A percentile compares a stretch with the other conserved stretches of the same genome.
Conservation (phyloP, 2,329 filamentous ascomycete genomes). For the Cryphonectria naterciae region DNA sequence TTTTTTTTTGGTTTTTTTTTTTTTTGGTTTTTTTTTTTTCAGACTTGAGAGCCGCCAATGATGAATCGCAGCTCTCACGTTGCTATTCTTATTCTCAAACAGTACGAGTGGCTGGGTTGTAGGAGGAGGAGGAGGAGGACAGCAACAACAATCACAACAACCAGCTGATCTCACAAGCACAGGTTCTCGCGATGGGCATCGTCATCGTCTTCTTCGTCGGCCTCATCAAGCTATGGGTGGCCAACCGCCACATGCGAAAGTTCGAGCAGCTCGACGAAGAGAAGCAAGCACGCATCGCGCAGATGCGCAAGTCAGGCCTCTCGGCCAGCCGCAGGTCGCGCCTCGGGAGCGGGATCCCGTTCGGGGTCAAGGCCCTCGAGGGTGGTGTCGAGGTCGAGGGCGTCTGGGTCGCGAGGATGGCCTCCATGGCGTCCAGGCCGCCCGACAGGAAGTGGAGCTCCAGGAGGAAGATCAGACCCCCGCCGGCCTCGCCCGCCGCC, state of each 20-base stretch:
- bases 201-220: conserved; percentile 70
- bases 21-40: not conserved
- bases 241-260: conserved; percentile 57
- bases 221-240: conserved; percentile 68
- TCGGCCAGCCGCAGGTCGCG: conserved; percentile 38
- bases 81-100: not conserved
- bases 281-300: conserved; percentile 57
- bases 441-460: conserved; percentile 28
- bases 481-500: conserved; percentile 18
- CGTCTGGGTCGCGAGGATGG: conserved; percentile 71
- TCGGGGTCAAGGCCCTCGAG: conserved; percentile 84
- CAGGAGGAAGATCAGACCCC: conserved; percentile 24
- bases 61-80: no score
- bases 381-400: conserved; percentile 83
- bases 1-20: not conserved
- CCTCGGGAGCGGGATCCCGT: conserved; percentile 68
- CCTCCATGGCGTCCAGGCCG: conserved; percentile 40
- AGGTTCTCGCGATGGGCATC: conserved; percentile 77
- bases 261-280: conserved; percentile 69
- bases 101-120: not conserved
- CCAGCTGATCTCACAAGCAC: not conserved
- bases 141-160: not conserved
- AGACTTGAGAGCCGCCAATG: not conserved
- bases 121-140: no score
- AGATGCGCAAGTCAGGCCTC: conserved; percentile 61